Evolutionary conservation across 2,329 filamentous ascomycete species (phyloP).

Genomic region (Colletotrichum zoysiae): DNA sequence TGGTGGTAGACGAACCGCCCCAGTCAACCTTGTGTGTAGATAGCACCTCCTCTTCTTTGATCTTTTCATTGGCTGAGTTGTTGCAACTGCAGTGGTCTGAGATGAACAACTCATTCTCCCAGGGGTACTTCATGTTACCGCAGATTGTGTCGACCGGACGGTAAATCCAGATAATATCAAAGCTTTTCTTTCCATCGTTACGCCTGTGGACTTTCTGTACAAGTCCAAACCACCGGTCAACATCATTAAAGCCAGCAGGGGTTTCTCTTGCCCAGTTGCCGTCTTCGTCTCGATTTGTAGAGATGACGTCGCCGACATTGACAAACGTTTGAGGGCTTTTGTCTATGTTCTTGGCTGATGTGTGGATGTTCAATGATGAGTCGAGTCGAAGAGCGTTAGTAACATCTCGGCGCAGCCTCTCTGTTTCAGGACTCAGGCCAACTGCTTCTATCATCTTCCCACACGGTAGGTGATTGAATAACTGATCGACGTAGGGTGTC

Average conservation of each 20-base stretch:
- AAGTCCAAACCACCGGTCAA: constrained; percentile 76
- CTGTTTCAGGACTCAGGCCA: constrained; percentile 46
- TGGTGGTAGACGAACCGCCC: constrained; percentile 61
- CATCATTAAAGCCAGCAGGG: constrained; percentile 56
- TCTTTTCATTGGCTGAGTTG: constrained; percentile 53
- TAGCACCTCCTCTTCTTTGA: constrained; percentile 68
- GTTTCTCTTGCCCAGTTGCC: constrained; percentile 69
- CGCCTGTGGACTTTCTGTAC: constrained; percentile 68
- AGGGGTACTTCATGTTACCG: constrained; percentile 75
- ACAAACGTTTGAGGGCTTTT: not conserved
- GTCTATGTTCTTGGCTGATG: constrained; percentile 41
- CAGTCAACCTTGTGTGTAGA: constrained; percentile 70
- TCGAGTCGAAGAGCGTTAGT: constrained; percentile 48
- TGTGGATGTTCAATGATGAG: constrained; percentile 44
- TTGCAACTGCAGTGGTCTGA: constrained; percentile 81
- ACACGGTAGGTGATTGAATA: constrained; percentile 75
- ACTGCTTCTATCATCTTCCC: constrained; percentile 61
- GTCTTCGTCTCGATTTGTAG: constrained; percentile 60
- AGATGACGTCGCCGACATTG: constrained; percentile 51
- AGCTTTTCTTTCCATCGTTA: constrained; percentile 53
- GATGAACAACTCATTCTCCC: constrained; percentile 79
- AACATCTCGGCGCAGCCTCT: constrained; percentile 48
- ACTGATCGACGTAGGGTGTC: constrained; percentile 75
- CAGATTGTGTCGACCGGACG: constrained; percentile 78
- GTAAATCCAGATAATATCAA: constrained; percentile 82